Evolutionary conservation across 768 basidiomycete genomes (phyloP).

Genomic region (Lyophyllum shimeji): DNA sequence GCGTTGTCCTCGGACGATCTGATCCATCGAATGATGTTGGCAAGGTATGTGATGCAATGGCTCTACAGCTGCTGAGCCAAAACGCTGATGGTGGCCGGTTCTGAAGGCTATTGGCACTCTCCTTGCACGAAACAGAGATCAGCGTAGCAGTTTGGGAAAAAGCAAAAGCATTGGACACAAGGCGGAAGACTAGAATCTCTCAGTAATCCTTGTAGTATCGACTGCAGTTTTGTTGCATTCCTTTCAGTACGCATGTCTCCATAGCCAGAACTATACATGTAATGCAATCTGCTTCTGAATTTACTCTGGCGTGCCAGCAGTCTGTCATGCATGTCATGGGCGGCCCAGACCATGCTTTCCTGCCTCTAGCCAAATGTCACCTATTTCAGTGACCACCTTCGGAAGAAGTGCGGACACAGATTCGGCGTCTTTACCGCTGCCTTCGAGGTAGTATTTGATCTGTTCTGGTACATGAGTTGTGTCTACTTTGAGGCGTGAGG

Average conservation of each 20-base stretch:
- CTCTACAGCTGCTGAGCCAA: background rate
- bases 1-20: slow-evolving; percentile 56
- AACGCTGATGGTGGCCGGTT: background rate
- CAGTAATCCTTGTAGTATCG: slow-evolving; percentile 3
- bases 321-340: slow-evolving; percentile 2
- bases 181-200: slow-evolving; percentile 32
- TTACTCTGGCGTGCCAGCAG: too few relatives aligned
- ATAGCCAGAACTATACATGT: background rate
- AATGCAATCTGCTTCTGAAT: too few relatives aligned
- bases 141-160: slow-evolving; percentile 62
- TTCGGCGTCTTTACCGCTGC: slow-evolving; percentile 53
- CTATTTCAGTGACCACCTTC: slow-evolving; percentile 59
- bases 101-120: slow-evolving; percentile 61
- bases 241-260: background rate
- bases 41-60: slow-evolving; percentile 48
- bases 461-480: slow-evolving; percentile 22
- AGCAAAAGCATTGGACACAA: slow-evolving; percentile 58
- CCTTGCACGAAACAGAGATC: slow-evolving; percentile 55
- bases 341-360: slow-evolving; percentile 32
- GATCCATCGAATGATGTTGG: slow-evolving; percentile 64
- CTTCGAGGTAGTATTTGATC: slow-evolving; percentile 93
- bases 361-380: slow-evolving; percentile 68
- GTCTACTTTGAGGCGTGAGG: background rate
- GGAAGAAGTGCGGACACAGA: slow-evolving; percentile 50
- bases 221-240: too few relatives aligned